phyloP scores from a whole-genome alignment of 2,329 filamentous ascomycete genomes.

The Aschersonia sp. region DNA sequence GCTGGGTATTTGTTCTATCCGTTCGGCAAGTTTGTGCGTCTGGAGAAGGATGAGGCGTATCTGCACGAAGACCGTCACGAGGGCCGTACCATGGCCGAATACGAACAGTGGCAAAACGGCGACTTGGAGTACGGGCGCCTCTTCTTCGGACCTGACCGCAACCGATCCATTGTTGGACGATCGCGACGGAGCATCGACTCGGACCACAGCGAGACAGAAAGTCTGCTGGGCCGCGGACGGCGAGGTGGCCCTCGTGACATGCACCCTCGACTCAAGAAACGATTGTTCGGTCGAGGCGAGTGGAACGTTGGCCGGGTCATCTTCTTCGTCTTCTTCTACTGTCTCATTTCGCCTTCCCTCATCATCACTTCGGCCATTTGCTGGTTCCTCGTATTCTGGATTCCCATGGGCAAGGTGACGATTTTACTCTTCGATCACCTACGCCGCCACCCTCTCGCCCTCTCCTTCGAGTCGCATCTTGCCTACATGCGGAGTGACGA shows the following conservation, averaged over 20 bases:
- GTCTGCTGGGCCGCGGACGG: slow-evolving; percentile 53
- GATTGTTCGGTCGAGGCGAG: slow-evolving; percentile 85
- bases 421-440: slow-evolving; percentile 82
- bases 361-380: slow-evolving; percentile 78
- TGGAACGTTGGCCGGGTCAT: slow-evolving; percentile 92
- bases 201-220: slow-evolving; percentile 69
- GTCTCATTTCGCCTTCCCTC: slow-evolving; percentile 72
- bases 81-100: slow-evolving; percentile 93
- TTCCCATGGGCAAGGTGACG: slow-evolving; percentile 95
- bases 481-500: slow-evolving; percentile 57
- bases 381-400: slow-evolving; percentile 95
- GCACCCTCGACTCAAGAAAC: slow-evolving; percentile 48
- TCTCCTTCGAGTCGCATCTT: slow-evolving; percentile 84
- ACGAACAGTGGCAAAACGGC: slow-evolving; percentile 97
- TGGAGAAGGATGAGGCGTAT: slow-evolving; percentile 90
- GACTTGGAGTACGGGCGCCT: slow-evolving; percentile 90
- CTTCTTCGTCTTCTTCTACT: slow-evolving; percentile 95
- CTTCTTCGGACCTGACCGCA: slow-evolving; percentile 78
- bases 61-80: slow-evolving; percentile 89
- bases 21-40: slow-evolving; percentile 88
- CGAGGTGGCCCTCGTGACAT: slow-evolving; percentile 32
- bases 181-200: slow-evolving; percentile 84
- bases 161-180: slow-evolving; percentile 69
- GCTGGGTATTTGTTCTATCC: slow-evolving; percentile 85
- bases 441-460: slow-evolving; percentile 76